phyloP scores from a whole-genome alignment of 768 basidiomycete genomes.

The Wakefieldia striispora region DNA sequence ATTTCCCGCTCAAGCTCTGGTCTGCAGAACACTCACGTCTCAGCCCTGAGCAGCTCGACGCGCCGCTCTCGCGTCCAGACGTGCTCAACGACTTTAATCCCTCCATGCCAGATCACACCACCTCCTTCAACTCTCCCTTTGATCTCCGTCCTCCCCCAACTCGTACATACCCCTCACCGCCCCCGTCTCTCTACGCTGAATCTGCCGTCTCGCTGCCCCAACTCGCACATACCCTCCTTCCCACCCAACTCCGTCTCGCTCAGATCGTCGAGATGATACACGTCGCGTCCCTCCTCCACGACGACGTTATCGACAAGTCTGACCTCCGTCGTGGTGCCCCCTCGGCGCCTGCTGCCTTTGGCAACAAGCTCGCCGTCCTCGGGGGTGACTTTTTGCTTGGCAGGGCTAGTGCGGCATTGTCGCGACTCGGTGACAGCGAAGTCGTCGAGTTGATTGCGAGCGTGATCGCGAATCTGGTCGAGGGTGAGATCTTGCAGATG shows the following conservation, averaged over 20 bases:
- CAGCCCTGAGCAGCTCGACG: constrained; percentile 63
- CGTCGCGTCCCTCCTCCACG: constrained; percentile 89
- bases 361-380: constrained; percentile 91
- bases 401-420: constrained; percentile 82
- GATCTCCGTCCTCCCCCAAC: constrained; percentile 39
- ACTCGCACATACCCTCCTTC: constrained; percentile 46
- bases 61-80: constrained; percentile 73
- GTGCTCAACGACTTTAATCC: constrained; percentile 93
- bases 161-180: constrained; percentile 26
- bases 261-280: constrained; percentile 99
- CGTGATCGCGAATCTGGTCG: constrained; percentile 94
- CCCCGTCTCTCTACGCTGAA: constrained; percentile 17
- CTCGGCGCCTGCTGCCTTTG: constrained; percentile 73
- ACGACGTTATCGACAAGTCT: constrained; percentile 80
- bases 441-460: constrained; percentile 92
- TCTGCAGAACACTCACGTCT: constrained; percentile 59
- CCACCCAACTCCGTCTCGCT: constrained; percentile 88
- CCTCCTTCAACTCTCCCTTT: constrained; percentile 63
- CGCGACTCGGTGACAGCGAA: constrained; percentile 81
- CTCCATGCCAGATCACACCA: constrained; percentile 73
- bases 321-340: constrained; percentile 67
- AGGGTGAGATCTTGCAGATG: constrained; percentile 91
- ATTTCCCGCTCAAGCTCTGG: constrained; percentile 61
- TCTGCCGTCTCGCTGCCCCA: constrained; percentile 31
- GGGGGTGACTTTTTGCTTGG: constrained; percentile 96